Base-by-base conservation (phyloP, 2,329 filamentous ascomycete species). In the Nothophoma quercina region DNA sequence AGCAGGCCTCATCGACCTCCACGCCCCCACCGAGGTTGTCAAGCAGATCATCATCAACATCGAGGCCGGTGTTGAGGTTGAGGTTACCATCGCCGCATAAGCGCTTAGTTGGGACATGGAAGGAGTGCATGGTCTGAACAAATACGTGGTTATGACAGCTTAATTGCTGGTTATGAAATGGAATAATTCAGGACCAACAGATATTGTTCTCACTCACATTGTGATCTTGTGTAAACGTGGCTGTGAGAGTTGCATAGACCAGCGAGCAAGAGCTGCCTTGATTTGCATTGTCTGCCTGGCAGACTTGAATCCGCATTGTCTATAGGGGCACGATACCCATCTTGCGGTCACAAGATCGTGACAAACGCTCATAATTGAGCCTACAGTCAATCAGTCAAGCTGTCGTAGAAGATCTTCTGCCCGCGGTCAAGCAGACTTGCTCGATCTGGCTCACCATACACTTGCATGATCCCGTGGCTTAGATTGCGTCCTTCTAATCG, bases 41-140 rank as follows among this genome's bases (percentile, higher is more conserved):
- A 96, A 96, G 88, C 88, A 91, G 82, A 93, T 95, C 84, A 95
- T 95, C 78, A 89, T 95, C 85, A 96, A 95, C 84, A 95, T 95
- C 78, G 90, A 95, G 84, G 90, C 90, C 65, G 90, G 90, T 83
- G 90, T 95, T 75, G 90, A 95, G 85, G 90, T 95, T 70, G 90
- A 95, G 85, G 90, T 95, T 72, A 95, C 90, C 77, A 95, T 95
- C 76, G 90, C 90, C 76, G 89, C 90, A 77, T 91, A 89, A 70
- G 55, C 40, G 64, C 59, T 60, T 47, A 39, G 39, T 41, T 45
- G 48, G 58, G 48, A 62, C 35, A 59, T 57, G 55, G 57, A 33
- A 52, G 51, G 53, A 52, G 55, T 60, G 30, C 47, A 36, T 34
- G 59, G 55, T 54, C 47, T 50, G 55, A 48, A 59, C 39, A 54